Evolutionary conservation across 2,329 filamentous ascomycete genomes (phyloP), one percentile per base, ranked within the genome.

Genomic region (Didymella exigua): DNA sequence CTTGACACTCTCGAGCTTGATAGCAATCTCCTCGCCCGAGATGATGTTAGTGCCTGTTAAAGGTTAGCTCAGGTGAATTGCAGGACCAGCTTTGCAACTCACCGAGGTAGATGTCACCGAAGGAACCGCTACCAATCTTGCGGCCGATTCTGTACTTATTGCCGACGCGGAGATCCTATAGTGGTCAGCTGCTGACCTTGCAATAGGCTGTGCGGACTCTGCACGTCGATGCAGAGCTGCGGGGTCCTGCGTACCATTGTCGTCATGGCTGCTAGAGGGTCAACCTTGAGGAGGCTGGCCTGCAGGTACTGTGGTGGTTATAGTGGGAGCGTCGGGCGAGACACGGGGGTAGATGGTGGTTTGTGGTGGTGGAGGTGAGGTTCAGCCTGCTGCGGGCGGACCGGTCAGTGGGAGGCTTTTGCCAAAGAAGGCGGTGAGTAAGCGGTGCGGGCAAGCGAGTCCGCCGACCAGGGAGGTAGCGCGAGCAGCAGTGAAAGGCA

Each of bases 91-190:
- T 45, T 40, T 43, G 33, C 43, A 62, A 62, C 83, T 66, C 77
- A 88, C 86, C 86, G 49, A 98, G 87, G 80, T 98, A 99, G 76
- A 99, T 98, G 71, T 98, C 95, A 81, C 95, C 95, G 77, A 99
- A 99, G 73, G 89, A 93, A 67, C 95, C 95, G 68, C 92, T 96
- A 69, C 95, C 95, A 73, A 99, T 99, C 86, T 99, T 99, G 72
- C 95, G 91, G 77, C 95, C 95, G 78, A 99, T 98, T 71, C 95
- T 92, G 87, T 99, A 99, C 77, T 99, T 98, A 79, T 98, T 98
- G 79, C 95, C 95, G 80, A 99, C 95, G 75, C 95, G 92, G 72
- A 99, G 88, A 86, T 99, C 95, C 93, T 98, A 71, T 24, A 36
- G 56, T 30, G 56, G 69, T 73, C 59, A 73, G 70, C 61, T 54